Base-by-base conservation (phyloP, 2,329 filamentous ascomycete genomes). In the Penicillium sp. region DNA sequence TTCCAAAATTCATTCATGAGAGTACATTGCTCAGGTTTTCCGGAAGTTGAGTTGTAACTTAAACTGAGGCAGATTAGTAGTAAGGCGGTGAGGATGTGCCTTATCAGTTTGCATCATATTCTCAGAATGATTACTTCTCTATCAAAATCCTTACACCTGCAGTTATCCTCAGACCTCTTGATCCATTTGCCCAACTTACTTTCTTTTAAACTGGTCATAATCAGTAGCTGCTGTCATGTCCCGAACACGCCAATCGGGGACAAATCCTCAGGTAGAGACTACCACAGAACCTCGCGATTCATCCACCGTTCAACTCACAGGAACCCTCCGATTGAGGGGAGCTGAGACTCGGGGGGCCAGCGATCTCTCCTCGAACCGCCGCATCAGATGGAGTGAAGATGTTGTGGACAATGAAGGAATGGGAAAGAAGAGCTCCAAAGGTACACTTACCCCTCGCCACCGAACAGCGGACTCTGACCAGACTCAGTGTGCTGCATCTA, bases 401-500 rank as follows among this genome's bases (percentile, higher is more conserved):
- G 90, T 96, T 6, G 77, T 98, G 2, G 90, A 98, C 70, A 98
- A 98, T 63, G 93, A 98, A 70, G 89, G 89, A 3, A 78, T 97
- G 68, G 89, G 89, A 6, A 87, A 87, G 70, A 98, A 97, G 74
- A 91, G 82, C 55, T 95, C 88, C 14, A 98, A 98, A 81, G 87
- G 89, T 91, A 68, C 18, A 13, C 26, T 34, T 7, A 20, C 29
- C 11, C 22, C 13, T 16, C 20, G 7, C 20, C 28, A 27, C 27
- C 16, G 26, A 7, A 36, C 9, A 16, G 40, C 27, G 22, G 18
- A 32, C 34, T 11, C 32, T 49, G 14, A 27, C 8, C 35, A 22
- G 13, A n/a, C 13, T 13, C 39, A 95, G 93, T 97, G n/a, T 98
- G 93, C 78, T 98, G 93, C 69, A 98, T 98, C 69, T 98, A 96